phyloP scores from a whole-genome alignment of 2,329 filamentous ascomycete species.

The Leptographium galeiforme region DNA sequence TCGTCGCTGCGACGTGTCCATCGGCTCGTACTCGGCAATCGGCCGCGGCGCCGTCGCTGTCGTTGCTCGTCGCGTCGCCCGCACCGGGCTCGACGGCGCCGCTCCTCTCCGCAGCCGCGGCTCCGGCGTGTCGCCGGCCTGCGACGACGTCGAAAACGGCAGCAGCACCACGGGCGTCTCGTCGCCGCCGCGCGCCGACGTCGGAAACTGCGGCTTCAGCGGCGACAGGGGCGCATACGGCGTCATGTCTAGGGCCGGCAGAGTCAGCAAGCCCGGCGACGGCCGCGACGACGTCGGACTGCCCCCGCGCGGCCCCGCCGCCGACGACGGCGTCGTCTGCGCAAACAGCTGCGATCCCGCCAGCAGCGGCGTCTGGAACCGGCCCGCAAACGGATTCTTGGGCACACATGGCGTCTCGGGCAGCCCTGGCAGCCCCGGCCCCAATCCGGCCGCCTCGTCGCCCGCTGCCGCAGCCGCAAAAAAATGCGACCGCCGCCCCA shows the following conservation, averaged over 20 bases:
- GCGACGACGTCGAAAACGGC: conserved; percentile 4
- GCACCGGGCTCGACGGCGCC: conserved; percentile 3
- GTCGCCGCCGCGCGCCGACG: neutral
- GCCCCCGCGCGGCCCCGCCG: conserved; percentile 27
- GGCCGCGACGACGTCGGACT: conserved; percentile 47
- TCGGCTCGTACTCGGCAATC: conserved; percentile 29
- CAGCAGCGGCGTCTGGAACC: conserved; percentile 21
- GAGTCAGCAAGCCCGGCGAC: conserved; percentile 34
- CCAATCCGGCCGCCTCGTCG: neutral
- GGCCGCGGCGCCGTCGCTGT: conserved; percentile 16
- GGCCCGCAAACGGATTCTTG: conserved; percentile 33
- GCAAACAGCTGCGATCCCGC: conserved; percentile 39
- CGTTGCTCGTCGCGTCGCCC: neutral
- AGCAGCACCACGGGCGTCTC: neutral
- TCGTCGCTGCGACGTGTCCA: conserved; percentile 32
- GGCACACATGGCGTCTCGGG: conserved; percentile 37
- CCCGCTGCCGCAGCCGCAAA: neutral
- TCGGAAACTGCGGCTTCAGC: conserved; percentile 27
- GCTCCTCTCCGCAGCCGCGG: neutral
- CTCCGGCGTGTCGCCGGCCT: neutral
- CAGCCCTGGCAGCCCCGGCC: neutral
- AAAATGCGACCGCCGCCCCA: conserved; percentile 1
- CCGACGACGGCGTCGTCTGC: conserved; percentile 37
- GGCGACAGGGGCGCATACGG: conserved; percentile 34
- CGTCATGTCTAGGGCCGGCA: conserved; percentile 29